Percentiles rank a stretch among this genome's conserved stretches.
Conservation (phyloP, 2,329 filamentous ascomycete genomes). For the Exophiala aquamarina region DNA sequence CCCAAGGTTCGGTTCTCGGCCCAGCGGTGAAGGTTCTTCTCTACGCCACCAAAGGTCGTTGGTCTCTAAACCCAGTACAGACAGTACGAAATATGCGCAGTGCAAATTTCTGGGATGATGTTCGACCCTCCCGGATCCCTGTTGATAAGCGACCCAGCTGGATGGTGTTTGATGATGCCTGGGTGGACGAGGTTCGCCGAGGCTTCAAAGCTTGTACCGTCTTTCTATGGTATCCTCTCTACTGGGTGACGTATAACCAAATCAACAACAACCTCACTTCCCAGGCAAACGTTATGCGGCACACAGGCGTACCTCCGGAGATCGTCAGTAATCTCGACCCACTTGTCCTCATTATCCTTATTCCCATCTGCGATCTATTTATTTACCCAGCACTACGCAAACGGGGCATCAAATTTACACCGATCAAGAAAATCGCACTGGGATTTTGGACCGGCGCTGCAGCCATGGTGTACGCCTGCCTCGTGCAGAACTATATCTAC, state of each 20-base stretch:
- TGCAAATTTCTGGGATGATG: constrained; percentile 63
- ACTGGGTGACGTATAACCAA: constrained; percentile 34
- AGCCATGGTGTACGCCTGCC: constrained; percentile 56
- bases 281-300: constrained; percentile 58
- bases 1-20: constrained; percentile 69
- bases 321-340: constrained; percentile 61
- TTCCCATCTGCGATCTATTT: constrained; percentile 34
- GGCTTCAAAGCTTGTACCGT: constrained; percentile 69
- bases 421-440: constrained; percentile 53
- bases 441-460: constrained; percentile 55
- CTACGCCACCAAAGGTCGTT: constrained; percentile 63
- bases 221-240: constrained; percentile 60
- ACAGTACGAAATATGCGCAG: constrained; percentile 58
- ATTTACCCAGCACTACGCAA: constrained; percentile 53
- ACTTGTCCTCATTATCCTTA: constrained; percentile 56
- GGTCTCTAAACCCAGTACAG: constrained; percentile 59
- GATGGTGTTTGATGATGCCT: constrained; percentile 82
- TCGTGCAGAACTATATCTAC: constrained; percentile 61
- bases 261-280: constrained; percentile 31
- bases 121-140: constrained; percentile 65
- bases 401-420: constrained; percentile 54
- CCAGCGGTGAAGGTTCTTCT: constrained; percentile 64
- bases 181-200: constrained; percentile 75
- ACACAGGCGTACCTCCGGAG: constrained; percentile 58
- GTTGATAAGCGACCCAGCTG: constrained; percentile 59